Evolutionary conservation across 352 stramenopile species (phyloP).

Genomic region (Phytophthora meadii): DNA sequence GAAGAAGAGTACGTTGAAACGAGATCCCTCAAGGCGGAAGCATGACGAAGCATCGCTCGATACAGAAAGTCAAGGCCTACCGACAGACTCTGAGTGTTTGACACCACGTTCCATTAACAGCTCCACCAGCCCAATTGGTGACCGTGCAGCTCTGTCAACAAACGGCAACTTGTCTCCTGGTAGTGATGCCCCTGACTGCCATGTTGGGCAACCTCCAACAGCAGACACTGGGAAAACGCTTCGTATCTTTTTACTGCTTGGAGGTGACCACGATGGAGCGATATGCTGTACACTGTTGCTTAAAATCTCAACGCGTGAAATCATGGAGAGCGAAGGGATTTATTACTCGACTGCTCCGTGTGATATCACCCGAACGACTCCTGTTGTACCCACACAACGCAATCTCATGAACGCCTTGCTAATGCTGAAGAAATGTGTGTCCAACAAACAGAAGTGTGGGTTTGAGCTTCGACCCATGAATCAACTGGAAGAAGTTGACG

Average conservation of each 20-base stretch:
- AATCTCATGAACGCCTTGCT: constrained; percentile 30
- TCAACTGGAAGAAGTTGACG: constrained; percentile 28
- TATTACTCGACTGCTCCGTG: constrained; percentile 30
- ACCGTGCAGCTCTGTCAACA: too few species aligned
- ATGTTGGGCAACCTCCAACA: constrained; percentile 4
- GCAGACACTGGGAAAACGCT: constrained; percentile 14
- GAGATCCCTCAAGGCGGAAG: background rate
- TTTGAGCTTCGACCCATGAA: constrained; percentile 27
- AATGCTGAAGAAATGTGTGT: constrained; percentile 42
- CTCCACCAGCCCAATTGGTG: too few species aligned
- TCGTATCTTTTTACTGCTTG: constrained; percentile 39
- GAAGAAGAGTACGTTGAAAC: constrained; percentile 8
- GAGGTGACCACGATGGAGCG: constrained; percentile 48
- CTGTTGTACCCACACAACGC: constrained; percentile 31
- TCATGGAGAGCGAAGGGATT: constrained; percentile 35
- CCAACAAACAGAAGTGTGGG: constrained; percentile 17
- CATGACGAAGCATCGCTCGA: too few species aligned
- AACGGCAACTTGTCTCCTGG: background rate
- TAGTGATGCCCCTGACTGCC: background rate
- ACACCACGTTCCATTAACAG: too few species aligned
- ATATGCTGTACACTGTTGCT: constrained; percentile 39
- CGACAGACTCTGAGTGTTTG: too few species aligned
- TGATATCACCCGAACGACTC: constrained; percentile 17
- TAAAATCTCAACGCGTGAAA: constrained; percentile 18
- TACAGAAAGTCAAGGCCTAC: too few species aligned